These are phyloP conservation scores for Triticum urartu DNA, from an alignment of 176 grass and related monocot species.

Conservation along the genomic window DNA sequence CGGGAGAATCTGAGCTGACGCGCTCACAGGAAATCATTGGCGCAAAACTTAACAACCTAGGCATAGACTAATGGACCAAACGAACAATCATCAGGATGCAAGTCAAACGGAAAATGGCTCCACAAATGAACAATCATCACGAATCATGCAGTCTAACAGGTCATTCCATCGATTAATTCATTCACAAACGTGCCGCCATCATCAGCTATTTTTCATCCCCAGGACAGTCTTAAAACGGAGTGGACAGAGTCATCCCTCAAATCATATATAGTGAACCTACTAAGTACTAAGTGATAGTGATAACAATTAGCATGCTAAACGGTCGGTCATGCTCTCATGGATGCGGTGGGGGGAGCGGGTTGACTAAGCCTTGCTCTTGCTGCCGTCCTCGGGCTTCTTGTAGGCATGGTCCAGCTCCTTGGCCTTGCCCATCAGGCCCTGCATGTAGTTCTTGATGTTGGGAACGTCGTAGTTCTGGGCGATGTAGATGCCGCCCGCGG, in stretches of 20 bases:
- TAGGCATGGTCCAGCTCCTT: slow-evolving; percentile 55
- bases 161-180: background rate
- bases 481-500: slow-evolving; percentile 67
- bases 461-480: slow-evolving; percentile 82
- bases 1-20: background rate
- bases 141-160: background rate
- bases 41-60: no score
- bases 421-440: slow-evolving; percentile 27
- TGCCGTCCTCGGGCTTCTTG: slow-evolving; percentile 42
- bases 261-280: background rate
- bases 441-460: slow-evolving; percentile 51
- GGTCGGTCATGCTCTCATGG: background rate
- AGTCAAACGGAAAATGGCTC: background rate
- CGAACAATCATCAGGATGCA: background rate
- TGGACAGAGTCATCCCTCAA: background rate
- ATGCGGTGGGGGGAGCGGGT: background rate
- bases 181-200: background rate
- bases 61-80: background rate
- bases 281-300: background rate
- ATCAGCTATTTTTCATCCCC: background rate
- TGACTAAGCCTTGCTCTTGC: slow-evolving; percentile 11
- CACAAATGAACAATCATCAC: background rate
- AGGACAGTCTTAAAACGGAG: background rate
- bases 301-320: slow-evolving; percentile 6
- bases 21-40: no score